Evolutionary conservation across 441 rosid genomes (phyloP).

Genomic region (Jatropha podagrica): DNA sequence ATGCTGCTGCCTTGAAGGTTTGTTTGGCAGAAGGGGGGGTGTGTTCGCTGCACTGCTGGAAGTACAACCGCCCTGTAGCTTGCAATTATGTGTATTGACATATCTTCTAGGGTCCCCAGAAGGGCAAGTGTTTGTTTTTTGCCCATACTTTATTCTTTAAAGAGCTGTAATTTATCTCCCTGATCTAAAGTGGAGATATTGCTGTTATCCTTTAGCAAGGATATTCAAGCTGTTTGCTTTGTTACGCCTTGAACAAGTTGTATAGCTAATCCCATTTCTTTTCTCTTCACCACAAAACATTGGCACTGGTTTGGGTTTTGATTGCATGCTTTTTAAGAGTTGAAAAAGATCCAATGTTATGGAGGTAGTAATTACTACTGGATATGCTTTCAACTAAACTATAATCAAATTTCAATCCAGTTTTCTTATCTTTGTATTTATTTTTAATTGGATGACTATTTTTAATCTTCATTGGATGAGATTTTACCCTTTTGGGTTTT

Average conservation of each 20-base stretch:
- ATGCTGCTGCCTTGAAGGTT: constrained; percentile 28
- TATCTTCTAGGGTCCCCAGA: constrained; percentile 19
- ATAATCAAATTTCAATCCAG: background rate
- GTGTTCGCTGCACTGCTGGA: background rate
- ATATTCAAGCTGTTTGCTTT: constrained; percentile 8
- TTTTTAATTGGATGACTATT: too few relatives aligned
- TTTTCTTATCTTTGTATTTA: background rate
- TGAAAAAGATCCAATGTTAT: background rate
- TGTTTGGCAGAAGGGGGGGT: constrained; percentile 20
- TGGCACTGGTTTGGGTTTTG: constrained; percentile 10
- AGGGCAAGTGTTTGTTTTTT: constrained; percentile 32
- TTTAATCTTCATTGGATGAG: too few relatives aligned
- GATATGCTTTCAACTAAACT: too few relatives aligned
- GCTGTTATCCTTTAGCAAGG: constrained; percentile 12
- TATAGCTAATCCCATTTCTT: constrained; percentile 16
- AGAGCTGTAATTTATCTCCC: constrained; percentile 27
- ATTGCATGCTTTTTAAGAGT: background rate
- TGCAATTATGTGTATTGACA: constrained; percentile 30
- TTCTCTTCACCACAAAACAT: background rate
- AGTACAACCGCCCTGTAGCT: constrained; percentile 20
- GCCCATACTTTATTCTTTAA: constrained; percentile 22
- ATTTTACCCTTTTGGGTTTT: too few relatives aligned
- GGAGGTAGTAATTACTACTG: background rate
- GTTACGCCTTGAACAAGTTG: constrained; percentile 8
- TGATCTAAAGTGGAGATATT: constrained; percentile 14